Conservation (phyloP, 352 stramenopile genomes). For the Blastocystis sp. region DNA sequence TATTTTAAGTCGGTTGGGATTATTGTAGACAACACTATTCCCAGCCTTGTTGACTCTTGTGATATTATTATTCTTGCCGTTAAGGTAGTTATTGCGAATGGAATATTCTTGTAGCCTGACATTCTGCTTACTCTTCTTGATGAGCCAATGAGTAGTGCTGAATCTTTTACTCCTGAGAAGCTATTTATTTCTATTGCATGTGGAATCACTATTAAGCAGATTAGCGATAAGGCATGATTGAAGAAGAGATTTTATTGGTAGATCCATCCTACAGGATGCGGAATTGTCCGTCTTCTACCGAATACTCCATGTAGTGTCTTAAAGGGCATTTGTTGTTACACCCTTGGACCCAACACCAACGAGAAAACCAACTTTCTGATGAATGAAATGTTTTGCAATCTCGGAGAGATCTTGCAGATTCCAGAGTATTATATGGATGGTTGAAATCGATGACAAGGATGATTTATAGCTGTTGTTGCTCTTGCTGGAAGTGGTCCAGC, state of each 20-base stretch:
- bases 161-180: constrained; percentile 63
- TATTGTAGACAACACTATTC: constrained; percentile 61
- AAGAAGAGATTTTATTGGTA: background rate
- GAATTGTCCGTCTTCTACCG: constrained; percentile 79
- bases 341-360: constrained; percentile 69
- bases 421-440: constrained; percentile 63
- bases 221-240: constrained; percentile 15
- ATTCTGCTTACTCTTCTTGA: constrained; percentile 70
- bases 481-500: constrained; percentile 76
- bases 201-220: constrained; percentile 70
- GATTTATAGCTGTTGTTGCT: constrained; percentile 71
- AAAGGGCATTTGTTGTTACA: constrained; percentile 72
- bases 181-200: constrained; percentile 77
- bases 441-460: background rate
- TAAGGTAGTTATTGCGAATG: constrained; percentile 65
- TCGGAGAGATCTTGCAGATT: constrained; percentile 72
- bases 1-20: constrained; percentile 65
- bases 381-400: constrained; percentile 70
- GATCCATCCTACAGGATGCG: constrained; percentile 65
- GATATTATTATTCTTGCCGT: constrained; percentile 74
- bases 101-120: constrained; percentile 43
- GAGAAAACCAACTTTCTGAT: constrained; percentile 71
- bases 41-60: constrained; percentile 47
- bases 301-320: constrained; percentile 79
- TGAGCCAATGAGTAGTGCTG: constrained; percentile 69